phyloP scores from a whole-genome alignment of 495 filamentous ascomycete genomes.

The Aspergillus taichungensis region DNA sequence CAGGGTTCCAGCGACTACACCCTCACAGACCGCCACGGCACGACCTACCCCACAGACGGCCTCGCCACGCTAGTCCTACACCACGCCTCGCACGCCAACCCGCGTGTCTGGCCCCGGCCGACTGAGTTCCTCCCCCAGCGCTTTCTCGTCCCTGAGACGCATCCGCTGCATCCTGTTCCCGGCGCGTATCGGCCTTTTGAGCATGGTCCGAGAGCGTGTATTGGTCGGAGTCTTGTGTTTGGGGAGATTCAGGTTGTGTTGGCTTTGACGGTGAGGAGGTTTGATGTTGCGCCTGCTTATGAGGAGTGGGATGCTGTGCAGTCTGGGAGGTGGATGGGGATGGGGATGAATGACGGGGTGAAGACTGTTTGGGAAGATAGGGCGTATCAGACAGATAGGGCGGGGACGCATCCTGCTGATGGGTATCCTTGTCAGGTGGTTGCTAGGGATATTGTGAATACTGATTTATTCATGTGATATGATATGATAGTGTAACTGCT shows the following conservation, averaged over 20 bases:
- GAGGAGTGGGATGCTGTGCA: slow-evolving; percentile 4
- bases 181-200: slow-evolving; percentile 35
- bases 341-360: too few species aligned
- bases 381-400: too few species aligned
- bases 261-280: slow-evolving; percentile 23
- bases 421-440: too few species aligned
- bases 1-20: slow-evolving; percentile 19
- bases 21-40: slow-evolving; percentile 19
- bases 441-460: too few species aligned
- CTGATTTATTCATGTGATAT: too few species aligned
- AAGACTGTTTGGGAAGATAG: too few species aligned
- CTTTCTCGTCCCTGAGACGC: slow-evolving; percentile 12
- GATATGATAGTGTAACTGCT: too few species aligned
- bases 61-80: slow-evolving; percentile 13
- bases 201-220: slow-evolving; percentile 38
- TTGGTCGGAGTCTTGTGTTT: slow-evolving; percentile 37
- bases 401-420: too few species aligned
- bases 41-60: slow-evolving; percentile 23
- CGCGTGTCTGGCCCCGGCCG: slow-evolving; percentile 19
- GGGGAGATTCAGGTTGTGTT: slow-evolving; percentile 30
- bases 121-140: slow-evolving; percentile 30
- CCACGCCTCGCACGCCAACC: slow-evolving; percentile 15
- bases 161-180: slow-evolving; percentile 15
- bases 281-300: slow-evolving; percentile 15
- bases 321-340: too few species aligned